Base-by-base conservation (phyloP, 1,139 yeast genomes). In the Lodderomyces margitis region DNA sequence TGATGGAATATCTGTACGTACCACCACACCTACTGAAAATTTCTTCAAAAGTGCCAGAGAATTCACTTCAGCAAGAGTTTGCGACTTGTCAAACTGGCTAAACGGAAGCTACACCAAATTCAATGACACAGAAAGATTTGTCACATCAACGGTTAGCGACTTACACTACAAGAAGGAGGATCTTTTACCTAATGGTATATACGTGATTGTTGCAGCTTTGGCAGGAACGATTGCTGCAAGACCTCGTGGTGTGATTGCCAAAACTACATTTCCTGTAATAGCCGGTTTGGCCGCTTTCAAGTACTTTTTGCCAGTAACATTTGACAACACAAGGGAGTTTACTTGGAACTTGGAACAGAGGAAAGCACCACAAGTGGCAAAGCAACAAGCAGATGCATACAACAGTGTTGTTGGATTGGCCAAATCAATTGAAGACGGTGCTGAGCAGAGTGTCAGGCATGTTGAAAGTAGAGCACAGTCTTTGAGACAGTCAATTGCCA, bases 161-260 rank as follows among this genome's bases (percentile, higher is more conserved):
- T 71, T 92, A 51, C 92, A 86, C 61, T 78, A 80, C 51, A 81
- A 75, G 50, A 68, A 76, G 40, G 98, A 89, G 62, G 87, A 81
- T 46, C 64, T 91, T 41, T 68, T 86, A 37, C 95, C 97, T 9
- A 88, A 87, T 46, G 66, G 83, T 4, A 66, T 87, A 21, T 89
- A 87, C 56, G 72, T 87, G 21, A 57, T 80, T 10, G 79, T 89
- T 34, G 92, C 91, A n/a, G 74, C 82, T 2, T 74, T 91, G 53
- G 70, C 94, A 4, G 98, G 97, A 40, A 78, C 87, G 21, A 81
- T 92, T 38, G 59, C 86, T 39, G 80, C 95, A 3, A 87, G 96
- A 57, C 82, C 82, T 54, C 75, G 87, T 47, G 78, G 81, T 37
- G 46, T 84, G 11, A 41, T 83, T 4, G 60, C 87, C 12, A 81